These are phyloP conservation scores for Colletotrichum liriopes DNA, from an alignment of 2,329 filamentous ascomycete genomes.

Conservation along the genomic window DNA sequence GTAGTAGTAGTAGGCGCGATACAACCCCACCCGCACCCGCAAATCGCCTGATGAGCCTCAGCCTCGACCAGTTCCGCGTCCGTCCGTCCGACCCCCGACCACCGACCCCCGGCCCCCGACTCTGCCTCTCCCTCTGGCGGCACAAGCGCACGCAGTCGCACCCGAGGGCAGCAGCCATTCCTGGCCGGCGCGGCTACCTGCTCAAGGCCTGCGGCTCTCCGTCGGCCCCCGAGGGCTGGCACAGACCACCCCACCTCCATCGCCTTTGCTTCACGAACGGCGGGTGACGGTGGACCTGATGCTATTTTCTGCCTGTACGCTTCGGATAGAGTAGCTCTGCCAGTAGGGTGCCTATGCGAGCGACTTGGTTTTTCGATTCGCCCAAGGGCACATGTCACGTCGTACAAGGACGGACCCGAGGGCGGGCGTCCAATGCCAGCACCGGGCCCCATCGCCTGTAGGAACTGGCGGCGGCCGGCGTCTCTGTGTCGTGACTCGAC, in stretches of 20 bases:
- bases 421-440: conserved; percentile 9
- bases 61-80: background rate
- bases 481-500: conserved; percentile 10
- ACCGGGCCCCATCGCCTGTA: background rate
- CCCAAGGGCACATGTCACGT: conserved; percentile 22
- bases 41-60: conserved; percentile 8
- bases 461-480: conserved; percentile 14
- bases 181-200: conserved; percentile 22
- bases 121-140: background rate
- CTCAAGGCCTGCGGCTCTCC: conserved; percentile 35
- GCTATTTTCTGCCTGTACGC: conserved; percentile 36
- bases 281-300: conserved; percentile 23
- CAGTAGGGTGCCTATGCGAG: background rate
- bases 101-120: conserved; percentile 5
- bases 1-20: conserved; percentile 8
- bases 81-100: background rate
- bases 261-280: conserved; percentile 1
- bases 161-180: conserved; percentile 27
- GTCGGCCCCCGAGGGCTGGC: conserved; percentile 3
- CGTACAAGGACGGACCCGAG: conserved; percentile 18
- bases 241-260: conserved; percentile 11
- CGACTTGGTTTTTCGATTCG: background rate
- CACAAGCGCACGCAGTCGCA: conserved; percentile 8
- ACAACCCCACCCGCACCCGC: conserved; percentile 10
- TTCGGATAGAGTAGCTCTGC: conserved; percentile 27